Evolutionary conservation across 495 filamentous ascomycete genomes (phyloP).

Genomic region (Hyaloscypha hepaticicola): DNA sequence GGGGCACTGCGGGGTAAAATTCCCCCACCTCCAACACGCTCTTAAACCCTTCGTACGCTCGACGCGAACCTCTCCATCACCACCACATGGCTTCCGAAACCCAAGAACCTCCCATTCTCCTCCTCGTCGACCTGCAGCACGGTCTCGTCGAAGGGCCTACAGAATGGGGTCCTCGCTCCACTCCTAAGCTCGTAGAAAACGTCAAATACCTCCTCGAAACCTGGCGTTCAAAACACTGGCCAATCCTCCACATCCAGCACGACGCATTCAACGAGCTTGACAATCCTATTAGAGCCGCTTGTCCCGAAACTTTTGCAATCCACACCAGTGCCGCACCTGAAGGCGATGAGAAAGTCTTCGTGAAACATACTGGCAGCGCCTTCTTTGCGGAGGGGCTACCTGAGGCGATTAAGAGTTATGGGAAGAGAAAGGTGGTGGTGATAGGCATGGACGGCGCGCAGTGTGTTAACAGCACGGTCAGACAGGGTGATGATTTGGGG

Average conservation of each 20-base stretch:
- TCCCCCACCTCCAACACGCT: background rate
- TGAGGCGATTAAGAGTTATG: slow-evolving; percentile 15
- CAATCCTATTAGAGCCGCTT: slow-evolving; percentile 13
- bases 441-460: slow-evolving; percentile 25
- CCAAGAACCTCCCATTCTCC: slow-evolving; percentile 8
- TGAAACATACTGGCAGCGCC: slow-evolving; percentile 23
- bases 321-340: slow-evolving; percentile 9
- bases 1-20: background rate
- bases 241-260: slow-evolving; percentile 25
- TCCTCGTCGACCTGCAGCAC: slow-evolving; percentile 23
- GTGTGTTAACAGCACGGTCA: slow-evolving; percentile 23
- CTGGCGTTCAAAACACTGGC: slow-evolving; percentile 18
- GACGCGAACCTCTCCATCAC: background rate
- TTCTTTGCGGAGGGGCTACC: slow-evolving; percentile 12
- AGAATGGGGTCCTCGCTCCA: slow-evolving; percentile 25
- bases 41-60: background rate
- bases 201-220: slow-evolving; percentile 12
- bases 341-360: slow-evolving; percentile 13
- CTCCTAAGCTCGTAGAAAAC: slow-evolving; percentile 19
- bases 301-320: slow-evolving; percentile 17
- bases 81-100: slow-evolving; percentile 2
- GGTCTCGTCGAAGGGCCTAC: slow-evolving; percentile 11
- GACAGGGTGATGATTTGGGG: slow-evolving; percentile 25
- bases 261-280: slow-evolving; percentile 17
- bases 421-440: slow-evolving; percentile 17